Evolutionary conservation across 208 protist genomes (phyloP), one percentile per base, ranked within the genome.

Genomic region (Leishmania martiniquensis): DNA sequence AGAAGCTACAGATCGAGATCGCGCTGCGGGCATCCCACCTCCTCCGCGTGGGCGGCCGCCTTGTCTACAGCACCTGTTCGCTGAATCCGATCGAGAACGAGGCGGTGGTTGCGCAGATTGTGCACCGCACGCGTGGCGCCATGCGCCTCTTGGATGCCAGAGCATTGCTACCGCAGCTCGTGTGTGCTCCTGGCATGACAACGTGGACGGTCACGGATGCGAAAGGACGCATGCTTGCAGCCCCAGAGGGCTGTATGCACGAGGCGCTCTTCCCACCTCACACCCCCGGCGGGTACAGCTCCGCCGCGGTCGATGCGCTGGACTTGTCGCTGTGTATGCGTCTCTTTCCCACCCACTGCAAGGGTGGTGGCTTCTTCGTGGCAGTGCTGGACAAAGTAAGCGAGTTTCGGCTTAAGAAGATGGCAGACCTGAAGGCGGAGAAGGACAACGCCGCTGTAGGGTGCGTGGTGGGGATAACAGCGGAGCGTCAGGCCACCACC

Each of bases 301-400:
- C 87, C 20, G 76, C 89, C 15, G 86, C 85, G 0, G 90, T 94
- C 22, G 80, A 89, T 39, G 76, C n/a, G 45, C 32, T 85, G 25
- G 90, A 98, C 72, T 82, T 99, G 15, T 74, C 93, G 51, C 80
- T 87, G n/a, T 98, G 95, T 78, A 94, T 99, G 89, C 92, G 98
- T 37, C 78, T 99, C 13, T 89, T 99, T 51, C 98, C 98, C 32
- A 97, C 96, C 49, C 81, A 97, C 73, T 97, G 98, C 83, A 93
- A 99, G 68, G 98, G 96, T 65, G 98, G 98, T 55, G 98, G 98
- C 66, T 99, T 99, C 91, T 99, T 99, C 82, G 93, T 99, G 29
- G 97, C 98, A 12, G 96, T 99, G 42, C 83, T 99, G 6, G 88
- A 96, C 71, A 98, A 98, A 84, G 89, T 94, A 1, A 85, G 59